Evolutionary conservation across 495 filamentous ascomycete species (phyloP).

Genomic region (Mytilinidion resinicola): DNA sequence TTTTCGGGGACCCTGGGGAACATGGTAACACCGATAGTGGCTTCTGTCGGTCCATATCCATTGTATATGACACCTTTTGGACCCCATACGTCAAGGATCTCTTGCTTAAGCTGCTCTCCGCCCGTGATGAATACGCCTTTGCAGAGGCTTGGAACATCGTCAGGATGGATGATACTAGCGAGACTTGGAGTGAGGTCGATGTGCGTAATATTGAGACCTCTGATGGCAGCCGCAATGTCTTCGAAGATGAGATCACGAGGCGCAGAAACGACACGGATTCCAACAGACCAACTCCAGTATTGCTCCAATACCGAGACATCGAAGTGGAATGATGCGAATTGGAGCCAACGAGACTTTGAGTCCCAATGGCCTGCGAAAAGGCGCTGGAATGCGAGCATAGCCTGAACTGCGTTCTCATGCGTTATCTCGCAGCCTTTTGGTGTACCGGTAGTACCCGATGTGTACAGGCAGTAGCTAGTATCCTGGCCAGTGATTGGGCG

Average conservation of each 20-base stretch:
- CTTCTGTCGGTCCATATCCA: conserved; percentile 80
- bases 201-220: conserved; percentile 69
- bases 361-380: conserved; percentile 66
- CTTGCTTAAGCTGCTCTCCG: conserved; percentile 64
- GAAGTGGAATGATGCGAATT: conserved; percentile 86
- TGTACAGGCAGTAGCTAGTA: conserved; percentile 69
- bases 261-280: conserved; percentile 70
- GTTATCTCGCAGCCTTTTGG: conserved; percentile 74
- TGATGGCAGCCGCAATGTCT: conserved; percentile 65
- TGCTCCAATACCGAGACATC: conserved; percentile 84
- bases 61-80: conserved; percentile 60
- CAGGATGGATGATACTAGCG: conserved; percentile 53
- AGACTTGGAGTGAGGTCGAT: conserved; percentile 73
- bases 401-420: conserved; percentile 68
- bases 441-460: conserved; percentile 73
- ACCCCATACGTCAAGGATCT: conserved; percentile 68
- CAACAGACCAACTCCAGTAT: conserved; percentile 84
- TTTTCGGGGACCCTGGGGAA: conserved; percentile 63
- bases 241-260: conserved; percentile 72
- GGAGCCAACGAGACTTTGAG: conserved; percentile 63
- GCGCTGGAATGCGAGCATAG: conserved; percentile 65
- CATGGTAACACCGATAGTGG: conserved; percentile 82
- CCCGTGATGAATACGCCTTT: conserved; percentile 71
- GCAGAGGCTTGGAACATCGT: conserved; percentile 62
- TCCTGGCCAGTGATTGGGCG: conserved; percentile 29